A percentile compares a stretch with the other conserved stretches of the same genome.
Evolutionary conservation across 208 protist species (phyloP).

Genomic region (Leishmania lainsoni): DNA sequence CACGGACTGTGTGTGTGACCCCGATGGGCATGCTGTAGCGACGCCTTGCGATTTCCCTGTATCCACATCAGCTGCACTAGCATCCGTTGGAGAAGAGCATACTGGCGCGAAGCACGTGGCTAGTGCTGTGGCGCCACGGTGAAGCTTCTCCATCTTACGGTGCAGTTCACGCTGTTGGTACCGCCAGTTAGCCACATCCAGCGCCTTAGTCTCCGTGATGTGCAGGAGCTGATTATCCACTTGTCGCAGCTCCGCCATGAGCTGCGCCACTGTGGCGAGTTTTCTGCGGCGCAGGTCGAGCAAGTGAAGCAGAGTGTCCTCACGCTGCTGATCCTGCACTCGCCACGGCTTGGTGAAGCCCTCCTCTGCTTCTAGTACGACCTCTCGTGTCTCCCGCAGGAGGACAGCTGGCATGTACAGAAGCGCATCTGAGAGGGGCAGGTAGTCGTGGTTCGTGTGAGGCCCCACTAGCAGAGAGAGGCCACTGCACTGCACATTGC

Average conservation of each 20-base stretch:
- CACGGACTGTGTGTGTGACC: slow-evolving; percentile 18
- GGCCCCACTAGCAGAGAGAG: slow-evolving; percentile 65
- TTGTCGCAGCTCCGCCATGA: slow-evolving; percentile 41
- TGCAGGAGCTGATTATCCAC: slow-evolving; percentile 45
- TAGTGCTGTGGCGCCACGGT: slow-evolving; percentile 22
- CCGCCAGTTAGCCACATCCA: slow-evolving; percentile 62
- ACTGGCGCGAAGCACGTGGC: slow-evolving; percentile 3
- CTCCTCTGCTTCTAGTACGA: slow-evolving; percentile 40
- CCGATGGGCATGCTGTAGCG: slow-evolving; percentile 1
- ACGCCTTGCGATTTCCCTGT: not conserved
- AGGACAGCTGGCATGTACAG: slow-evolving; percentile 52
- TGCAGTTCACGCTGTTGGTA: slow-evolving; percentile 37
- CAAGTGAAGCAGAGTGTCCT: slow-evolving; percentile 35
- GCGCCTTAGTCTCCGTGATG: slow-evolving; percentile 39
- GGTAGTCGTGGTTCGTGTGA: slow-evolving; percentile 68
- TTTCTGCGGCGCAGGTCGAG: slow-evolving; percentile 31
- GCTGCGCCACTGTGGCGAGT: slow-evolving; percentile 34
- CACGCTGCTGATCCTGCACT: slow-evolving; percentile 38
- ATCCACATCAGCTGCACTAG: not conserved
- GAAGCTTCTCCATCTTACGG: slow-evolving; percentile 20
- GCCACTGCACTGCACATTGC: slow-evolving; percentile 53
- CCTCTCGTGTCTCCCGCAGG: slow-evolving; percentile 38
- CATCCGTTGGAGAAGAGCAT: not conserved
- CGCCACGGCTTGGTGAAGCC: slow-evolving; percentile 42
- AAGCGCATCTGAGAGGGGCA: slow-evolving; percentile 53